Evolutionary conservation across 176 grass and related monocot species (phyloP), one percentile per base, ranked within the genome.

Genomic region (Thinopyrum elongatum): DNA sequence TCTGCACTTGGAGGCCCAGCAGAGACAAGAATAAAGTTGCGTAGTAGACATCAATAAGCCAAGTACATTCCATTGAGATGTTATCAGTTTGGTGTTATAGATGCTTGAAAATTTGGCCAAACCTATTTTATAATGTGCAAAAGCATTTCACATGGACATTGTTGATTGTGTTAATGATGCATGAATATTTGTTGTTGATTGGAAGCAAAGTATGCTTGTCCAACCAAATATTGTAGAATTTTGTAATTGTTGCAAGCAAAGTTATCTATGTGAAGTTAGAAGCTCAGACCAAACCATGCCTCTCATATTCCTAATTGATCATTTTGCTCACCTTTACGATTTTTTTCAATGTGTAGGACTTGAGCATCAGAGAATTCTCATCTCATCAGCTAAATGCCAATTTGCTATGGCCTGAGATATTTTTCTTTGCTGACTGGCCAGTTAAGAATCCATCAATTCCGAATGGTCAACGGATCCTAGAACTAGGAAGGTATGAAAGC

Each of bases 381-480:
- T 84, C 79, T 76, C 96, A 95, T 87, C 76, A 94, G 79, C 79
- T 98, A 44, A 98, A 98, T 59, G 96, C 96, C 84, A 95, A 98
- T 88, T 76, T 94, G 36, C 81, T 98, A 63, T 98, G 91, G 95
- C 91, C 95, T 8, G 95, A 93, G 31, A 94, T 88, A 22, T 95
- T 95, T 84, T 83, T 79, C 44, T 98, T 98, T 90, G 78, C 83
- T 53, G 74, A 85, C 35, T 98, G 95, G 95, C 77, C 95, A 22
- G 85, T 86, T 51, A 73, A 88, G 74, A 84, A 98, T 73, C 63
- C 70, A 53, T 91, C 91, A 16, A 69, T 98, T 85, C 76, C 95
- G 46, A 78, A 78, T 19, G 85, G 84, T 4, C 70, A 47, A 17
- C 86, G 78, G n/a, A 82, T 98, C 84, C 57, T 98, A 36, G 93